Conservation (phyloP, 805 yeast species). For the Metschnikowia proteae region DNA sequence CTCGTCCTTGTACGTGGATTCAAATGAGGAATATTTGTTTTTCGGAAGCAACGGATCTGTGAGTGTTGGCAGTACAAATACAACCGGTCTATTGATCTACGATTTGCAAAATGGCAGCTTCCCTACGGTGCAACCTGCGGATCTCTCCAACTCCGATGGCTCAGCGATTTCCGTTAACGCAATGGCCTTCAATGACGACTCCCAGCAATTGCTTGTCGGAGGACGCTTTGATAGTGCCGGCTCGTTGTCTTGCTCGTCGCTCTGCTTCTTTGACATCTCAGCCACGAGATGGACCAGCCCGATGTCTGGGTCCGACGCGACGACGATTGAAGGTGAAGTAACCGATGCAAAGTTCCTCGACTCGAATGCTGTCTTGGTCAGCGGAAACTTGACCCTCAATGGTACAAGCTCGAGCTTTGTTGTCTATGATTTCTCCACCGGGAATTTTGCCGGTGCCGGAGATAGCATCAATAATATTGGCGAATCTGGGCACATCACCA, state of each 20-base stretch:
- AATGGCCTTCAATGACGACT: constrained; percentile 31
- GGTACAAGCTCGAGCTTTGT: constrained; percentile 42
- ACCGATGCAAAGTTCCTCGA: constrained; percentile 48
- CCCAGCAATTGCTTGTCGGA: constrained; percentile 55
- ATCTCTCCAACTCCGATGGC: constrained; percentile 41
- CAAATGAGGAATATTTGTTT: constrained; percentile 32
- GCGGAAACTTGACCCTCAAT: constrained; percentile 51
- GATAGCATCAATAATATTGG: constrained; percentile 21
- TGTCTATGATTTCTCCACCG: constrained; percentile 49
- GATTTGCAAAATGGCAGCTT: constrained; percentile 42
- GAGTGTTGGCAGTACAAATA: constrained; percentile 16
- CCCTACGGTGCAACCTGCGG: constrained; percentile 47
- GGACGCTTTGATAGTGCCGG: constrained; percentile 67
- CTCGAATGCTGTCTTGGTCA: constrained; percentile 35
- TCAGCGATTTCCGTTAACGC: constrained; percentile 37
- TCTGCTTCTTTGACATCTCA: constrained; percentile 63
- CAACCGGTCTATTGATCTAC: constrained; percentile 51
- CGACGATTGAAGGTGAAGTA: constrained; percentile 43
- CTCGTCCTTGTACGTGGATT: constrained; percentile 35
- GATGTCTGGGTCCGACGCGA: constrained; percentile 20
- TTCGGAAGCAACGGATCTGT: constrained; percentile 46
- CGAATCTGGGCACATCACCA: constrained; percentile 23
- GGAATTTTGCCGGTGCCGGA: constrained; percentile 20
- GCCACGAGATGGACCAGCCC: constrained; percentile 54
- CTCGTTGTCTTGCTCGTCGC: constrained; percentile 50